phyloP scores from a whole-genome alignment of 1,284 basidiomycete species.

The Leccinum griseonigrum region DNA sequence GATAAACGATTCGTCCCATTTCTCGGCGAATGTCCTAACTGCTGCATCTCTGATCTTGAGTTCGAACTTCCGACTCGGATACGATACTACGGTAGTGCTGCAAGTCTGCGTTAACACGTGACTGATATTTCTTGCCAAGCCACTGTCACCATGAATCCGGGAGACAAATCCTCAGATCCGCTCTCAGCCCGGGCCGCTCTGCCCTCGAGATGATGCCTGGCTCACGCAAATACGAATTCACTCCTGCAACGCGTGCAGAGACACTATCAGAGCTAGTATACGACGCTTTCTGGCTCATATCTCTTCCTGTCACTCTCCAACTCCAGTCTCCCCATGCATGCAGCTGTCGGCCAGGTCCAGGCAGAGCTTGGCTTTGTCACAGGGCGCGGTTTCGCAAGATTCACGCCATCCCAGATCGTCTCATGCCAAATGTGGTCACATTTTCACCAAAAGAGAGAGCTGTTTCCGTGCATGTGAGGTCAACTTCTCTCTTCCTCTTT shows the following conservation, averaged over 20 bases:
- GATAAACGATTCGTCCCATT: no score
- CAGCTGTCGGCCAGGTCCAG: conserved; percentile 67
- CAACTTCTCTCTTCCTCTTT: neutral
- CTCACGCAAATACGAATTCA: conserved; percentile 72
- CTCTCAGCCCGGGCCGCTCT: conserved; percentile 53
- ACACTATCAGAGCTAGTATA: conserved; percentile 72
- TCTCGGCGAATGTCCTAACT: no score
- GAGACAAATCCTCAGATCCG: conserved; percentile 53
- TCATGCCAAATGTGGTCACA: conserved; percentile 56
- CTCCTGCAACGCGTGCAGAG: conserved; percentile 66
- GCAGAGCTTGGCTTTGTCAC: conserved; percentile 46
- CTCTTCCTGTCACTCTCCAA: conserved; percentile 66
- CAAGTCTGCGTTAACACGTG: no score
- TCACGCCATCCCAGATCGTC: conserved; percentile 58
- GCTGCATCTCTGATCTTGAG: no score
- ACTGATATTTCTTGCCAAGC: no score
- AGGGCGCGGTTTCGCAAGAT: conserved; percentile 53
- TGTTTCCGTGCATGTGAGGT: conserved; percentile 91
- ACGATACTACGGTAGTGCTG: no score
- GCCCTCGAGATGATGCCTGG: conserved; percentile 76
- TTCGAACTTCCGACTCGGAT: no score
- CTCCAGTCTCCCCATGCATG: conserved; percentile 56
- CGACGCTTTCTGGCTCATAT: conserved; percentile 71
- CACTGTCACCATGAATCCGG: conserved; percentile 44
- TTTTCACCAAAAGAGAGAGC: conserved; percentile 82